Percentiles rank a stretch among this genome's conserved stretches.
phyloP scores from a whole-genome alignment of 768 basidiomycete genomes.

The Holtermannia corniformis region DNA sequence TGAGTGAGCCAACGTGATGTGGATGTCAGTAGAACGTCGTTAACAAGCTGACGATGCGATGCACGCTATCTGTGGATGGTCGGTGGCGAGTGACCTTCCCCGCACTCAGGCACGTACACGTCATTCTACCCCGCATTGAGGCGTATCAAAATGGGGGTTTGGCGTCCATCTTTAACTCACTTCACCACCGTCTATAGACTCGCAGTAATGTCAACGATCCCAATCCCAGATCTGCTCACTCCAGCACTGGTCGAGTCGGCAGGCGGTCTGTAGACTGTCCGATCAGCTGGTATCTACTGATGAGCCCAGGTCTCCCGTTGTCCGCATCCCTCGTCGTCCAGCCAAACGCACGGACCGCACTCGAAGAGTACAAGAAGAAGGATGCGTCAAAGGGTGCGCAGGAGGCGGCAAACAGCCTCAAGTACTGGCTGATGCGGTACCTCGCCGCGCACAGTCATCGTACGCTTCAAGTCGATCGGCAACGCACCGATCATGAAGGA shows the following conservation, averaged over 20 bases:
- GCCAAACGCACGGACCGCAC: slow-evolving; percentile 47
- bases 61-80: too few relatives aligned
- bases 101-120: too few relatives aligned
- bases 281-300: background rate
- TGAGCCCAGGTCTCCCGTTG: background rate
- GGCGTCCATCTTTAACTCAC: too few relatives aligned
- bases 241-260: slow-evolving; percentile 2
- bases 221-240: slow-evolving; percentile 17
- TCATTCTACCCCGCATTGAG: too few relatives aligned
- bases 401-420: background rate
- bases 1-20: too few relatives aligned
- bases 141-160: too few relatives aligned
- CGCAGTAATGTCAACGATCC: background rate
- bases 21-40: too few relatives aligned
- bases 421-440: background rate
- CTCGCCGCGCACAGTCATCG: slow-evolving; percentile 56
- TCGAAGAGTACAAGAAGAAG: slow-evolving; percentile 60
- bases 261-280: slow-evolving; percentile 1
- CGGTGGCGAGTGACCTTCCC: too few relatives aligned
- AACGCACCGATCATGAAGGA: slow-evolving; percentile 99
- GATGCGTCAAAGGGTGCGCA: slow-evolving; percentile 39
- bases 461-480: slow-evolving; percentile 94
- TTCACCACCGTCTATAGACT: too few relatives aligned
- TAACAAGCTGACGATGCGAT: too few relatives aligned
- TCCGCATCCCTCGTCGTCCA: slow-evolving; percentile 3